These are phyloP conservation scores for Plectosphaerella cucumerina DNA, from an alignment of 2,329 filamentous ascomycete genomes.

Conservation along the genomic window DNA sequence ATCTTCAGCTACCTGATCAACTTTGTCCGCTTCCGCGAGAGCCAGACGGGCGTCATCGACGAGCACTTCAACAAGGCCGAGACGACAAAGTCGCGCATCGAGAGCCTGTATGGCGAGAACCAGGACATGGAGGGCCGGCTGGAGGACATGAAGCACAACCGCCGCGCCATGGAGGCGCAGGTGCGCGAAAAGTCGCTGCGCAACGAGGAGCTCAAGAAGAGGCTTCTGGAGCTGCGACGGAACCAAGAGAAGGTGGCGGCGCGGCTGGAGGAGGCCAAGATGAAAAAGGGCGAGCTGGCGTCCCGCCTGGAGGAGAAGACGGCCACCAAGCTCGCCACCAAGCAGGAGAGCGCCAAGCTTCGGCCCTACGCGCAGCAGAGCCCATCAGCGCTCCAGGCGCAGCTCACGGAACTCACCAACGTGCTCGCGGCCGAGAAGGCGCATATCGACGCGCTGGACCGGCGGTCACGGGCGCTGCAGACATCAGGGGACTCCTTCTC, in stretches of 20 bases:
- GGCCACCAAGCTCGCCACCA: conserved; percentile 62
- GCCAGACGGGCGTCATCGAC: conserved; percentile 84
- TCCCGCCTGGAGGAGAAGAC: conserved; percentile 68
- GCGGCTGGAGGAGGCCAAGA: conserved; percentile 77
- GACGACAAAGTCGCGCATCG: conserved; percentile 80
- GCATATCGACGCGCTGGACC: conserved; percentile 83
- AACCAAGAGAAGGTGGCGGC: conserved; percentile 80
- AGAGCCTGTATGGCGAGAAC: conserved; percentile 79
- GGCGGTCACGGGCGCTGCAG: conserved; percentile 81
- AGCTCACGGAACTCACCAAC: conserved; percentile 75
- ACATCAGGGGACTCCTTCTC: conserved; percentile 88
- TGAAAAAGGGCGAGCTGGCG: conserved; percentile 74
- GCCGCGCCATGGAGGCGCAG: conserved; percentile 74
- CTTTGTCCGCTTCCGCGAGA: conserved; percentile 95
- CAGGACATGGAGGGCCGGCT: conserved; percentile 79
- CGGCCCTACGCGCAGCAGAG: conserved; percentile 90
- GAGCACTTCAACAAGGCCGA: conserved; percentile 91
- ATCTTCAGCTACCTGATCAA: conserved; percentile 99
- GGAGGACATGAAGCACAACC: conserved; percentile 74
- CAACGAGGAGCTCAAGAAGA: conserved; percentile 82
- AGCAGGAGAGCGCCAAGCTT: conserved; percentile 84
- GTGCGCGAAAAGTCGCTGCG: conserved; percentile 80
- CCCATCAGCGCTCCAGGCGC: conserved; percentile 75
- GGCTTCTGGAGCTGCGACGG: conserved; percentile 73
- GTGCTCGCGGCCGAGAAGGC: conserved; percentile 73